These are phyloP conservation scores for Hypsizygus ulmarius DNA, from an alignment of 1,284 basidiomycete species.

Conservation along the genomic window DNA sequence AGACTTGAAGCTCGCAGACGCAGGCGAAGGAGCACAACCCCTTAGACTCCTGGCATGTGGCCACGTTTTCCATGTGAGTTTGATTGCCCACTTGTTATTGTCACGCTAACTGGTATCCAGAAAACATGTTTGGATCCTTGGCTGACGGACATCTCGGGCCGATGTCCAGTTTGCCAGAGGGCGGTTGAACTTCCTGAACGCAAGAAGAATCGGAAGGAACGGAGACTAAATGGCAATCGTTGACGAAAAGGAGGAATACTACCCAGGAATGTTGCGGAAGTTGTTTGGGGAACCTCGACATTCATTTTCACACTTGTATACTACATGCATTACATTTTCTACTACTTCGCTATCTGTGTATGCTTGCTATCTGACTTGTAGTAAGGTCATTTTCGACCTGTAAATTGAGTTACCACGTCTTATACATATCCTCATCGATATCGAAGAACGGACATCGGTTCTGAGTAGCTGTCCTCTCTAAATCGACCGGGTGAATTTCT, in stretches of 20 bases:
- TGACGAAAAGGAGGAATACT: not conserved
- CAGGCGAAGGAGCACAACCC: slow-evolving; percentile 72
- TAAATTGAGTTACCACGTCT: too few species aligned
- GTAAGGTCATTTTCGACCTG: too few species aligned
- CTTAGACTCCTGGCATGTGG: slow-evolving; percentile 69
- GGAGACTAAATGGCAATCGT: slow-evolving; percentile 2
- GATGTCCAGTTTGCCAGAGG: slow-evolving; percentile 74
- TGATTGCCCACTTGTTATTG: slow-evolving; percentile 1
- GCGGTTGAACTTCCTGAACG: slow-evolving; percentile 46
- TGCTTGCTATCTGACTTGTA: too few species aligned
- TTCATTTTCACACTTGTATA: not conserved
- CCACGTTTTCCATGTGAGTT: slow-evolving; percentile 79
- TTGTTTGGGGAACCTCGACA: not conserved
- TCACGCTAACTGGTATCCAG: slow-evolving; percentile 33
- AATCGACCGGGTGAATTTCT: too few species aligned
- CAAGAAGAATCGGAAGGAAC: slow-evolving; percentile 23
- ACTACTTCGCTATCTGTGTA: too few species aligned
- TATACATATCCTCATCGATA: too few species aligned
- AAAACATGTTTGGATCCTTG: slow-evolving; percentile 80
- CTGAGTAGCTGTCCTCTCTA: too few species aligned
- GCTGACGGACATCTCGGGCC: slow-evolving; percentile 73
- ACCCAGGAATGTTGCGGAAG: not conserved
- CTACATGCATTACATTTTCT: too few species aligned
- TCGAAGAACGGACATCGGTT: too few species aligned
- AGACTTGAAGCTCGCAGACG: slow-evolving; percentile 55